Evolutionary conservation across 2,329 filamentous ascomycete species (phyloP).

Genomic region (Penicillium expansum): DNA sequence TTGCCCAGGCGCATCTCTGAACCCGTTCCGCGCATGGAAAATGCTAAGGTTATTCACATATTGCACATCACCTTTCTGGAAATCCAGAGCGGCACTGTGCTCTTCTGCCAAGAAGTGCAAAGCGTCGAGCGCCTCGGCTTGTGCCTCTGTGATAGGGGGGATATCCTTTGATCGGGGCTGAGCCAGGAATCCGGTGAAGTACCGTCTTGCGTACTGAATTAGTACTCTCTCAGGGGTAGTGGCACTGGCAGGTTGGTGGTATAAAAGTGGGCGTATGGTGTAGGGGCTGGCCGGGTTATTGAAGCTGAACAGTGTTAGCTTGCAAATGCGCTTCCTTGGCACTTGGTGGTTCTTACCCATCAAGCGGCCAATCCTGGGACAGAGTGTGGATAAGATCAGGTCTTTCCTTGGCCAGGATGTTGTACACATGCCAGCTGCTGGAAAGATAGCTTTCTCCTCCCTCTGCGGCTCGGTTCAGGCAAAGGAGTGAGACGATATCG

Average conservation of each 20-base stretch:
- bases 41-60: constrained; percentile 54
- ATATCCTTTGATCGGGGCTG: constrained; percentile 44
- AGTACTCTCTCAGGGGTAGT: constrained; percentile 53
- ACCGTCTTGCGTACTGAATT: constrained; percentile 60
- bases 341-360: constrained; percentile 38
- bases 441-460: constrained; percentile 55
- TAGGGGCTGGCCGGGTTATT: constrained; percentile 50
- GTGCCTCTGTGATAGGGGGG: constrained; percentile 51
- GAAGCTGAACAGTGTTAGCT: constrained; percentile 44
- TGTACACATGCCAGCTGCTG: constrained; percentile 55
- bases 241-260: constrained; percentile 52
- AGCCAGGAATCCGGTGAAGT: constrained; percentile 53
- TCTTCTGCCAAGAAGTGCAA: constrained; percentile 51
- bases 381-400: constrained; percentile 55
- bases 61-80: constrained; percentile 51
- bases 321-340: neutral
- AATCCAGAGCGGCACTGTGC: constrained; percentile 43
- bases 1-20: constrained; percentile 40
- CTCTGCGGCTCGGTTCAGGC: constrained; percentile 45
- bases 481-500: constrained; percentile 54
- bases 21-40: constrained; percentile 51
- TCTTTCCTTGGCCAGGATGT: constrained; percentile 52
- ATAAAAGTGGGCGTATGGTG: constrained; percentile 44
- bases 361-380: constrained; percentile 49
- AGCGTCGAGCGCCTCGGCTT: constrained; percentile 53